phyloP scores from a whole-genome alignment of 495 filamentous ascomycete genomes.

The Neurospora sp. region DNA sequence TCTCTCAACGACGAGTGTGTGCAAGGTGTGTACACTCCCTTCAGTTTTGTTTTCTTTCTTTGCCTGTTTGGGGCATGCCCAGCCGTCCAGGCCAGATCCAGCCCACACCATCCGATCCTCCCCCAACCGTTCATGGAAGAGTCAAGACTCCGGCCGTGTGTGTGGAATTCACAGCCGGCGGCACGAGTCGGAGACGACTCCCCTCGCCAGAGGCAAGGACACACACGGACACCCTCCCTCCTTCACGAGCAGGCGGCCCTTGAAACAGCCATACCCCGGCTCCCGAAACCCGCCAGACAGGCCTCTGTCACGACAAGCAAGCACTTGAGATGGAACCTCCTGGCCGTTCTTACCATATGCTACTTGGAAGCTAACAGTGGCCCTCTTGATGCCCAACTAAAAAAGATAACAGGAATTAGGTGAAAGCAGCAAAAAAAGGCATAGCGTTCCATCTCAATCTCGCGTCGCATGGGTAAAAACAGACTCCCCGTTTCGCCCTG shows the following conservation, averaged over 20 bases:
- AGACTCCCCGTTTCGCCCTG: background rate
- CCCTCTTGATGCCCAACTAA: background rate
- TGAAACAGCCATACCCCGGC: background rate
- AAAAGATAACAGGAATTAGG: background rate
- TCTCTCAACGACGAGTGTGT: background rate
- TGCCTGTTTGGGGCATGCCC: background rate
- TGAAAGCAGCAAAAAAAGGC: background rate
- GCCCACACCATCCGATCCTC: background rate
- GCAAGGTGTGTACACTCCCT: background rate
- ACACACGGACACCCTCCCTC: background rate
- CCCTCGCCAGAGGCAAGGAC: background rate
- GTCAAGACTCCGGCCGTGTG: background rate
- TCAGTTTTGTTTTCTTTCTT: background rate
- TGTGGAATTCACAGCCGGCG: background rate
- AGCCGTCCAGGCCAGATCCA: background rate
- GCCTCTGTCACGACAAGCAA: background rate
- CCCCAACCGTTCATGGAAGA: background rate
- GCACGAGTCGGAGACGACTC: background rate
- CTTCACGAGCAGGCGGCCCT: background rate
- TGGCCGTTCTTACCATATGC: background rate
- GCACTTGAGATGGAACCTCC: background rate
- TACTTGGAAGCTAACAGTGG: background rate
- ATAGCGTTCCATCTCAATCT: background rate
- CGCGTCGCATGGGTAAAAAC: background rate
- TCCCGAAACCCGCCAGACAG: background rate